phyloP scores from a whole-genome alignment of 805 yeast genomes.

The Metschnikowia baotianmanensis region DNA sequence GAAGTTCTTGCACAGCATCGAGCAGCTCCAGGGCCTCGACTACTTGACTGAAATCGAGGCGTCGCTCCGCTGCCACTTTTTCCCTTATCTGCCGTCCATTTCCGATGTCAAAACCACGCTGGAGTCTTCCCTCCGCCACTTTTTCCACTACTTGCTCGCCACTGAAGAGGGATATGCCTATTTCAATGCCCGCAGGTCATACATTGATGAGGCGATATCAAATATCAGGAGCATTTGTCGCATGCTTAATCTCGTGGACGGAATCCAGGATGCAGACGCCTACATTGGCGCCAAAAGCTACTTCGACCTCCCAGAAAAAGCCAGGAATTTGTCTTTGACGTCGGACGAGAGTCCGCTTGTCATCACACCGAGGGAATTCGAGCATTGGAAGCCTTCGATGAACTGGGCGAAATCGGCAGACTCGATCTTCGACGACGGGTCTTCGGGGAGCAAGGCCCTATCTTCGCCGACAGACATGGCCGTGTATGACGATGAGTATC shows the following conservation, averaged over 20 bases:
- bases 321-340: neutral
- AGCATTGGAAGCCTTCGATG: slow-evolving; percentile 5
- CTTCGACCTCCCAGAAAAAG: neutral
- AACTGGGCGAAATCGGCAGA: slow-evolving; percentile 8
- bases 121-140: slow-evolving; percentile 41
- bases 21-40: slow-evolving; percentile 10
- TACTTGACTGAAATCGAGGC: slow-evolving; percentile 15
- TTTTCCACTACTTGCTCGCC: slow-evolving; percentile 75
- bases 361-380: slow-evolving; percentile 3
- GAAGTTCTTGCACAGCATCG: slow-evolving; percentile 10
- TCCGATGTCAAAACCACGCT: neutral
- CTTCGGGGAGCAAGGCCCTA: slow-evolving; percentile 1
- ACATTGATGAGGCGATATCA: slow-evolving; percentile 36
- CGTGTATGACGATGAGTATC: slow-evolving; percentile 14
- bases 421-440: slow-evolving; percentile 3
- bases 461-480: slow-evolving; percentile 1
- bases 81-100: slow-evolving; percentile 23
- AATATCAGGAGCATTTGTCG: slow-evolving; percentile 13
- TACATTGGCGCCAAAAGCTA: neutral
- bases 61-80: slow-evolving; percentile 13
- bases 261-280: slow-evolving; percentile 1
- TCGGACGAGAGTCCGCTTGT: slow-evolving; percentile 8
- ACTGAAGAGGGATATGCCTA: slow-evolving; percentile 77
- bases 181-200: slow-evolving; percentile 41
- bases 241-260: slow-evolving; percentile 13